Percentiles rank a stretch among this genome's conserved stretches.
These are phyloP conservation scores for Annona squamosa DNA, from an alignment of 164 flowering plant species.

Conservation along the genomic window DNA sequence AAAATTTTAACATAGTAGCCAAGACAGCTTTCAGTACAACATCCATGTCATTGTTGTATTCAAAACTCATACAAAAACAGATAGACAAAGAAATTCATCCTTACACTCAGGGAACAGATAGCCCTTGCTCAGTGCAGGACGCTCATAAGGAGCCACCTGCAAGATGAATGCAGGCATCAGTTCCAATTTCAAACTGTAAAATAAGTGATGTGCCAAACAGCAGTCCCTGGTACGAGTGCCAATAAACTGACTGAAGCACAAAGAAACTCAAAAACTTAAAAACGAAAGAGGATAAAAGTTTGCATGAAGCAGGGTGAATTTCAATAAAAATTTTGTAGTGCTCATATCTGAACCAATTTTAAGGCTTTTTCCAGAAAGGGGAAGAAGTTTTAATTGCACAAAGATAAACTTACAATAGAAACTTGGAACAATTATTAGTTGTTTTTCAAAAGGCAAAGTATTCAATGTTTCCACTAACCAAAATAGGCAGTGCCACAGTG, in stretches of 20 bases:
- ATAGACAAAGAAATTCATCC: neutral
- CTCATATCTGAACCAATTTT: neutral
- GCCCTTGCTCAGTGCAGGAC: constrained; percentile 98
- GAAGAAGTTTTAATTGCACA: neutral
- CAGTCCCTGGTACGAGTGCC: neutral
- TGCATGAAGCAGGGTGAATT: neutral
- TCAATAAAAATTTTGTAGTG: neutral
- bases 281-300: neutral
- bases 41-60: no score
- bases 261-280: neutral
- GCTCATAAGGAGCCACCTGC: constrained; percentile 99
- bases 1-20: no score
- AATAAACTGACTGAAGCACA: neutral
- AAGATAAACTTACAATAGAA: no score
- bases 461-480: no score
- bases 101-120: constrained; percentile 91
- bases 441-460: no score
- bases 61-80: neutral
- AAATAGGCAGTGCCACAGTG: no score
- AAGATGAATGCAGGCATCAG: neutral
- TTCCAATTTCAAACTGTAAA: no score
- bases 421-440: neutral
- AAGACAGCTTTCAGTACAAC: no score
- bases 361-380: neutral
- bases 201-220: no score